phyloP scores from a whole-genome alignment of 1,284 basidiomycete species.

The Pseudozyma hubeiensis region DNA sequence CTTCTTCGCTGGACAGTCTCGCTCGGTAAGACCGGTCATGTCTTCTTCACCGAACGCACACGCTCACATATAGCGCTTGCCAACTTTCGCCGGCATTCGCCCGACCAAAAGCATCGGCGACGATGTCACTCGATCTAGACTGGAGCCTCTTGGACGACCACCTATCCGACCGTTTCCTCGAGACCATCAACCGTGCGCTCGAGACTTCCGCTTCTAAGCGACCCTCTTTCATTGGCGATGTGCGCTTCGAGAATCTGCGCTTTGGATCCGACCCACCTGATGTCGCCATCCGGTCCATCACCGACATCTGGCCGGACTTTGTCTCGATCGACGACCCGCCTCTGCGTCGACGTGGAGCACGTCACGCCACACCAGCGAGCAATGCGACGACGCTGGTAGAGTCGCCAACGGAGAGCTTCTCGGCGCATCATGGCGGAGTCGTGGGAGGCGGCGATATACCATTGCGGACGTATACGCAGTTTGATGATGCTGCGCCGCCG shows the following conservation, averaged over 20 bases:
- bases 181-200: constrained; percentile 84
- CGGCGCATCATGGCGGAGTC: neutral
- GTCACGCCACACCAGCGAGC: constrained; percentile 36
- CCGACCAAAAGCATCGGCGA: neutral
- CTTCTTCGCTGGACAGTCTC: too few species aligned
- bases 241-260: constrained; percentile 84
- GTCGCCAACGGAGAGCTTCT: constrained; percentile 14
- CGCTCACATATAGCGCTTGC: constrained; percentile 6
- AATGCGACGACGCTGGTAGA: constrained; percentile 37
- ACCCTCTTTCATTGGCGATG: constrained; percentile 92
- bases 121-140: constrained; percentile 72
- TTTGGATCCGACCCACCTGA: constrained; percentile 87
- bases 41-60: neutral
- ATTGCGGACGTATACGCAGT: constrained; percentile 47
- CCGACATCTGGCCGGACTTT: constrained; percentile 94
- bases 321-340: constrained; percentile 45
- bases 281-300: constrained; percentile 87
- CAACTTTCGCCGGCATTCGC: neutral
- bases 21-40: neutral
- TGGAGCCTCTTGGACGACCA: constrained; percentile 75
- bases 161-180: constrained; percentile 79
- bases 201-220: constrained; percentile 73
- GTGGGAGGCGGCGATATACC: constrained; percentile 13
- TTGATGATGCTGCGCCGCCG: constrained; percentile 38
- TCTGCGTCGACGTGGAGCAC: constrained; percentile 18